Evolutionary conservation across 768 basidiomycete species (phyloP), one percentile per base, ranked within the genome.

Genomic region (Xerocomus brunneocitrinus): DNA sequence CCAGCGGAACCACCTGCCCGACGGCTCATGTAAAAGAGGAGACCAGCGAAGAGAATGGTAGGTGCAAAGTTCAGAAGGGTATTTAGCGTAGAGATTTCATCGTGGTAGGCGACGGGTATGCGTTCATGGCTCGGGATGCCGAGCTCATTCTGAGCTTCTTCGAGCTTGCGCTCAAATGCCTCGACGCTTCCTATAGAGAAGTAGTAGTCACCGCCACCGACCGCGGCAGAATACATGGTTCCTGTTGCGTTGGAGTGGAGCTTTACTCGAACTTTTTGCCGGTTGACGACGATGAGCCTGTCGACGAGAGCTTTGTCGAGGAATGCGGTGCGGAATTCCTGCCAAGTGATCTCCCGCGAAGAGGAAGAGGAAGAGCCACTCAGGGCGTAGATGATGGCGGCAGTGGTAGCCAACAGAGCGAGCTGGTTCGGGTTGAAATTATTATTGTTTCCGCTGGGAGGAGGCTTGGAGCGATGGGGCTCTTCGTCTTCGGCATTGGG

Each of bases 181-280:
- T 99, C 97, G 32, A 98, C 85, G 54, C 93, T 97, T 43, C 97
- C 97, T 67, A 99, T 98, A 49, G 92, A 93, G 79, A 99, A 99
- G 72, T 87, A 84, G 74, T 90, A 97, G 39, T 88, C 87, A 8
- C 81, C 80, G 3, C 77, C 75, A 30, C 74, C 60, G 4, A 77
- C 67, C 12, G 81, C 69, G 12, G 78, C 67, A 25, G 90, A 87
- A 63, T 91, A 89, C 76, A 90, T 82, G 25, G 82, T 76, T 22
- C 85, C 85, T 3, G 86, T 82, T 27, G 91, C 91, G 71, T 95
- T 95, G 7, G 91, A 85, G 71, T 95, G 94, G 13, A 98, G 78
- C 68, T 91, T 89, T 63, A 98, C 86, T 52, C 95, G 89, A 52
- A 98, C 95, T 65, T 81, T 88, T 56, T 82, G 82, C 28, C 91